Percentiles rank a stretch among this genome's conserved stretches.
Conservation (phyloP, 176 grass and related monocot species). For the barley (Hordeum vulgare) region MorexV3_pseudomolecules_assembly NC_058520.1:488630066-488630565, state of each 20-base stretch:
- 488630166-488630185: too few species aligned
- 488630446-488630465: background rate
- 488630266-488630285: background rate
- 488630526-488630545: conserved; percentile 36
- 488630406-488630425: background rate
- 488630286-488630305: background rate
- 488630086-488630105: too few species aligned
- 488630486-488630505: conserved; percentile 23
- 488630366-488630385: too few species aligned
- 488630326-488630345: too few species aligned
- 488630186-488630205: too few species aligned
- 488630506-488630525: conserved; percentile 27
- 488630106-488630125: too few species aligned
- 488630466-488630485: conserved; percentile 16
- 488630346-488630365: too few species aligned
- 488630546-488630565: conserved; percentile 33
- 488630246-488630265: conserved; percentile 1
- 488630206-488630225: too few species aligned
- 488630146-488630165: too few species aligned
- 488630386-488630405: background rate
- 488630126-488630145: too few species aligned
- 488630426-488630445: background rate
- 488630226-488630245: conserved; percentile 7
- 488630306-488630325: conserved; percentile 13
- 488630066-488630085: too few species aligned